Conservation (phyloP, 2,329 filamentous ascomycete genomes). For the Dryadomyces quercivorus region DNA sequence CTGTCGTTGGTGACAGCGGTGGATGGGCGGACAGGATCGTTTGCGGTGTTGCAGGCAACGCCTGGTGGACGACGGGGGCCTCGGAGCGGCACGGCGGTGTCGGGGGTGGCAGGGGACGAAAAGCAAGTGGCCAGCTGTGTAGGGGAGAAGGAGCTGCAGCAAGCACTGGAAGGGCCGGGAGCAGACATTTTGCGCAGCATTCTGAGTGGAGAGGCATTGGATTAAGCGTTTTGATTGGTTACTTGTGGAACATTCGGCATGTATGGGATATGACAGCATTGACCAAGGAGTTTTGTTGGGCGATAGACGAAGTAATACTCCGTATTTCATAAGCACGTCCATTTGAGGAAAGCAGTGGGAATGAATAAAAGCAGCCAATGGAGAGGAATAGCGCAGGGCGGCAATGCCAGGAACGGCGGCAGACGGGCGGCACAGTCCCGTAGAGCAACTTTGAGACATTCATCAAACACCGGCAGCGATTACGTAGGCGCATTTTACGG, state of each 20-base stretch:
- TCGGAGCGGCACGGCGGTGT: slow-evolving; percentile 25
- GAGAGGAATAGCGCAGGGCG: too few relatives aligned
- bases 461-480: too few relatives aligned
- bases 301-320: too few relatives aligned
- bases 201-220: slow-evolving; percentile 46
- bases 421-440: too few relatives aligned
- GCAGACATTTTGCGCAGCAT: slow-evolving; percentile 51
- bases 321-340: too few relatives aligned
- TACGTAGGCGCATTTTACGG: too few relatives aligned
- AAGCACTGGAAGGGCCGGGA: slow-evolving; percentile 52
- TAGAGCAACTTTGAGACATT: too few relatives aligned
- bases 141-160: slow-evolving; percentile 65
- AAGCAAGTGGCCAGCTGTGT: slow-evolving; percentile 68
- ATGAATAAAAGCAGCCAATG: too few relatives aligned
- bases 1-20: slow-evolving; percentile 63
- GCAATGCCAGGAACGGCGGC: too few relatives aligned
- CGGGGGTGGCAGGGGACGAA: slow-evolving; percentile 54
- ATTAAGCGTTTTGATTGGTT: slow-evolving; percentile 21
- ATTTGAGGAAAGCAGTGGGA: too few relatives aligned
- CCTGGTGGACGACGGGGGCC: slow-evolving; percentile 50
- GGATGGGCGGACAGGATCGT: slow-evolving; percentile 58
- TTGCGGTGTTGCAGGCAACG: slow-evolving; percentile 53
- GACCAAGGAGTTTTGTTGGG: neutral
- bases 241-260: neutral
- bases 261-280: neutral